Evolutionary conservation across 192 early-diverging fungal species (phyloP).

Genomic region (Coemansia asiatica): DNA sequence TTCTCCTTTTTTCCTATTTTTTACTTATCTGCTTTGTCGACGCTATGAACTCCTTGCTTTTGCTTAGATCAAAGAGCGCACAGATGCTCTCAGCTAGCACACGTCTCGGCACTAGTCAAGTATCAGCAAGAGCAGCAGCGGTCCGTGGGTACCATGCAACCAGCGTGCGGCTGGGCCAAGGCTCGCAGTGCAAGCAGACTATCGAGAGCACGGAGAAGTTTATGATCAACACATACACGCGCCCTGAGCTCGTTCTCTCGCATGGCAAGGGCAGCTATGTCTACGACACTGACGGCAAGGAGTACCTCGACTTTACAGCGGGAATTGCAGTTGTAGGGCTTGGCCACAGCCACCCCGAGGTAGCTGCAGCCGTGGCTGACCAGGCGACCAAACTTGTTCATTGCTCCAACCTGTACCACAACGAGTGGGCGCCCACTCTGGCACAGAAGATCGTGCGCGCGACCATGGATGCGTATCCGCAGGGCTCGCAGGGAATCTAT

Average conservation of each 20-base stretch:
- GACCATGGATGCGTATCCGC: conserved; percentile 53
- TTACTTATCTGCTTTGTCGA: conserved; percentile 10
- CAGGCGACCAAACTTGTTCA: conserved; percentile 86
- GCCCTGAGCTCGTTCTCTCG: conserved; percentile 71
- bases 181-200: conserved; percentile 12
- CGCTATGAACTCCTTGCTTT: conserved; percentile 3
- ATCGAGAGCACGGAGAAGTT: conserved; percentile 54
- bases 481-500: conserved; percentile 53
- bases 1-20: conserved; percentile 7
- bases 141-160: conserved; percentile 22
- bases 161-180: conserved; percentile 5
- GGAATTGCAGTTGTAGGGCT: conserved; percentile 95
- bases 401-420: conserved; percentile 89
- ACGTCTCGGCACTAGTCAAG: not conserved
- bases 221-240: conserved; percentile 68
- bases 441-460: conserved; percentile 73
- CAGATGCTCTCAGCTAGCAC: conserved; percentile 9
- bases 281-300: conserved; percentile 71
- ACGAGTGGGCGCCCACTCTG: conserved; percentile 79
- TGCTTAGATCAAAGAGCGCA: conserved; percentile 7
- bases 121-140: not conserved
- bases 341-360: conserved; percentile 81
- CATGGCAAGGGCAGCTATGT: conserved; percentile 82
- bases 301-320: conserved; percentile 89
- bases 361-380: conserved; percentile 70